Conservation (phyloP, 23 red algal species). For the Agarophyton chilense region DNA sequence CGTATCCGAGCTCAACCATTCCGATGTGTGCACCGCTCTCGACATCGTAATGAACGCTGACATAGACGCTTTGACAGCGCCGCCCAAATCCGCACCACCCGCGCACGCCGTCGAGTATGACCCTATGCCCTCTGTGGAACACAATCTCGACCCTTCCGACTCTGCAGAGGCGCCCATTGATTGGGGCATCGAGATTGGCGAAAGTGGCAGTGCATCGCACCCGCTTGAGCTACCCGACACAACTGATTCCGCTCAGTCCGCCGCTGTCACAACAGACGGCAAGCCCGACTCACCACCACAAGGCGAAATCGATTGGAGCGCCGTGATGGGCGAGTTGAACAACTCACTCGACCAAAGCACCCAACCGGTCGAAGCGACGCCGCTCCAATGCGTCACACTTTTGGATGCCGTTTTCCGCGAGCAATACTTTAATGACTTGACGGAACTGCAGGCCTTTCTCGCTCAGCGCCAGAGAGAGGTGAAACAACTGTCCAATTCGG, state of each 20-base stretch:
- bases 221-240: not conserved
- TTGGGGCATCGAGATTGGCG: conserved; percentile 24
- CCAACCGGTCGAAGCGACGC: not conserved
- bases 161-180: not conserved
- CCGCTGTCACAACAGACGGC: not conserved
- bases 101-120: not conserved
- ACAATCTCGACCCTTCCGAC: not conserved
- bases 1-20: not conserved
- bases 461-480: conserved; percentile 1
- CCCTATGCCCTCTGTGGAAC: not conserved
- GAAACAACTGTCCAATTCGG: not conserved
- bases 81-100: not conserved
- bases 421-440: conserved; percentile 28
- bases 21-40: not conserved
- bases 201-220: not conserved
- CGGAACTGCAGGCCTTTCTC: conserved; percentile 49
- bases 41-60: conserved; percentile 7
- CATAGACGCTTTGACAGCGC: not conserved
- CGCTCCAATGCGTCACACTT: not conserved
- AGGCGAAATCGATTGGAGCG: conserved; percentile 35
- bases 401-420: conserved; percentile 7
- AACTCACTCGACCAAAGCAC: not conserved
- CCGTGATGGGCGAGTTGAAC: not conserved
- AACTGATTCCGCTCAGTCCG: not conserved
- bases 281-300: not conserved